Percentiles rank a stretch among this genome's conserved stretches.
These are phyloP conservation scores for Paraleonurus japonicus DNA, from an alignment of 257 asterid genomes.

Conservation along the genomic window DNA sequence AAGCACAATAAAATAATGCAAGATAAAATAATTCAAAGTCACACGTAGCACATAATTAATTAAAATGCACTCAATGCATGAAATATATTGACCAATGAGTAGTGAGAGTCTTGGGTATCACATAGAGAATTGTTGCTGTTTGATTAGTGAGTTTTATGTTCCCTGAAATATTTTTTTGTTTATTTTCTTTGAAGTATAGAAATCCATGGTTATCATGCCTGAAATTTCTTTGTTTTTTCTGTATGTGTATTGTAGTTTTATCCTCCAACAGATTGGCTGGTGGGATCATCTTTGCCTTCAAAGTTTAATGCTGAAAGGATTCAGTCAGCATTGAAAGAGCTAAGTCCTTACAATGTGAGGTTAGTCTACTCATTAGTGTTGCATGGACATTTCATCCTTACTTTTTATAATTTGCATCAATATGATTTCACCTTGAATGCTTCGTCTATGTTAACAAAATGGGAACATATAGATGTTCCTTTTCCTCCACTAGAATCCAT, in stretches of 20 bases:
- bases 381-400: not conserved
- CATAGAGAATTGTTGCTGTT: conserved; percentile 4
- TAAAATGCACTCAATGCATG: too few relatives aligned
- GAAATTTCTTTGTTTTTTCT: conserved; percentile 27
- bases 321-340: conserved; percentile 72
- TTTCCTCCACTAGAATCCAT: conserved; percentile 1
- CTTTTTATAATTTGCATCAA: conserved; percentile 8
- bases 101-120: too few relatives aligned
- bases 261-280: conserved; percentile 95
- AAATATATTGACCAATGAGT: too few relatives aligned
- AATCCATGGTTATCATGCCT: conserved; percentile 8
- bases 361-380: conserved; percentile 28
- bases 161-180: conserved; percentile 9
- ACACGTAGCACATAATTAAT: too few relatives aligned
- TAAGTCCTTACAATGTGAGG: conserved; percentile 72
- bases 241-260: conserved; percentile 53
- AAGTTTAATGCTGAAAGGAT: conserved; percentile 55
- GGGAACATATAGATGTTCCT: conserved; percentile 6
- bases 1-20: too few relatives aligned
- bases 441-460: not conserved
- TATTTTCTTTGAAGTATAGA: conserved; percentile 6
- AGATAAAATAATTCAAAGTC: too few relatives aligned
- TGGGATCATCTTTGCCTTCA: conserved; percentile 86
- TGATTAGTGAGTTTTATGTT: conserved; percentile 5
- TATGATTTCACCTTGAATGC: conserved; percentile 20